Evolutionary conservation across 1,284 basidiomycete species (phyloP), one percentile per base, ranked within the genome.

Genomic region (Boletellus deceptivus): DNA sequence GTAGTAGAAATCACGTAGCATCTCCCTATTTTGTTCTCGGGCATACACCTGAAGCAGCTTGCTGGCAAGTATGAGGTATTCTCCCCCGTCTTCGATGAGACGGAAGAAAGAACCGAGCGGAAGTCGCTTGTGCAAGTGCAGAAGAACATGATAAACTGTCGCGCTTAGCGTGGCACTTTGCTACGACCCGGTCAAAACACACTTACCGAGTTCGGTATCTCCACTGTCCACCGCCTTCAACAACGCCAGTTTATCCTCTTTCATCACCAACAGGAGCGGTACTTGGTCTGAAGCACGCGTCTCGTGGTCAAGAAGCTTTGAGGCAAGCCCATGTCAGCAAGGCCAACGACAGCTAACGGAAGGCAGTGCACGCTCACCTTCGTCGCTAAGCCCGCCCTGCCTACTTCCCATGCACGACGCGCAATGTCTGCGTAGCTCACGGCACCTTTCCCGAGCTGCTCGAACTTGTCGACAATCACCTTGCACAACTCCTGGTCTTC

Each of bases 371-470:
- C 13, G 16, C 73, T 53, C 57, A 93, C 90, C 80, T 89, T 90
- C 0, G 94, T 98, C 1, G 96, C 97, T 34, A 99, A 73, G 36
- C 85, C 81, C 0, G 82, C 79, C 43, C 93, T 73, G 0, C 97
- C 96, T 3, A 88, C 85, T 65, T 94, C 90, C 94, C 94, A 98
- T 18, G 96, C 95, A 37, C 86, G 85, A 68, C 85, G 84, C 1
- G 97, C 95, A 59, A 99, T 95, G 56, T 98, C 96, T 10, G 95
- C 93, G 67, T 93, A 98, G 64, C 91, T 93, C 22, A 97, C 90
- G 56, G 83, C 74, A 37, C 78, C 75, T 57, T 86, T 80, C 3
- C 87, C 86, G 18, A 87, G 70, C 48, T 79, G 76, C 61, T 85
- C 78, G 52, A 97, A 95, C 69, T 97, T 97, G 56, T 86, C 83